Evolutionary conservation across 2,329 filamentous ascomycete genomes (phyloP).

Genomic region (Pseudocercospora pini-densiflorae): DNA sequence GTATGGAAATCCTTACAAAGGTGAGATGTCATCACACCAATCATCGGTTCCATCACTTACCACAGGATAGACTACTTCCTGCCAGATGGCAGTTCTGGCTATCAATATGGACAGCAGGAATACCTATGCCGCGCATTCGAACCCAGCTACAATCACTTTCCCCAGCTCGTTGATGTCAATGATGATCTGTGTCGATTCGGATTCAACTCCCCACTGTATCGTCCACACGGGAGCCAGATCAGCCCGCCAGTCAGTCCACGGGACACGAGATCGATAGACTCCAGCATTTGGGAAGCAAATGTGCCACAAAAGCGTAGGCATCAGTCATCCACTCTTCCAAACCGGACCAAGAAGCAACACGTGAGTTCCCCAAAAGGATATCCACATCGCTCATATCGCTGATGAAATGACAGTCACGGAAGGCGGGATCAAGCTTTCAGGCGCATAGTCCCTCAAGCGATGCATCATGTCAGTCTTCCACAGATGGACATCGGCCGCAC

Average conservation of each 20-base stretch:
- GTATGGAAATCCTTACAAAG: background rate
- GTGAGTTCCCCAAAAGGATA: background rate
- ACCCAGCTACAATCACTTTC: background rate
- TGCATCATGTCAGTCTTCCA: background rate
- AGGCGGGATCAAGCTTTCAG: background rate
- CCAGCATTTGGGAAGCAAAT: background rate
- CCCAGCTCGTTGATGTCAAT: background rate
- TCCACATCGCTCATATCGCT: background rate
- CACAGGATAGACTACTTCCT: background rate
- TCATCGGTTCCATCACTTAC: background rate
- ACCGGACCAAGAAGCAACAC: constrained; percentile 8
- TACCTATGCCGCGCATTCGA: background rate
- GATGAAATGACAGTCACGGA: background rate
- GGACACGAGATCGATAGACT: background rate
- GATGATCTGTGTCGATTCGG: constrained; percentile 1
- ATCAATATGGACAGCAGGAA: background rate
- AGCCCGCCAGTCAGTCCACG: constrained; percentile 8
- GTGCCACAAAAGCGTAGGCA: constrained; percentile 18
- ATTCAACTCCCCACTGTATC: background rate
- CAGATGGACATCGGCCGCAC: constrained; percentile 39
- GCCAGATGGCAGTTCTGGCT: background rate
- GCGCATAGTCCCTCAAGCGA: background rate
- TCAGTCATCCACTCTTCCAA: background rate
- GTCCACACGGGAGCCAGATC: background rate
- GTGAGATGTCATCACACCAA: background rate